Conservation (phyloP, 2,329 filamentous ascomycete genomes). For the Myriosclerotinia curreyana region DNA sequence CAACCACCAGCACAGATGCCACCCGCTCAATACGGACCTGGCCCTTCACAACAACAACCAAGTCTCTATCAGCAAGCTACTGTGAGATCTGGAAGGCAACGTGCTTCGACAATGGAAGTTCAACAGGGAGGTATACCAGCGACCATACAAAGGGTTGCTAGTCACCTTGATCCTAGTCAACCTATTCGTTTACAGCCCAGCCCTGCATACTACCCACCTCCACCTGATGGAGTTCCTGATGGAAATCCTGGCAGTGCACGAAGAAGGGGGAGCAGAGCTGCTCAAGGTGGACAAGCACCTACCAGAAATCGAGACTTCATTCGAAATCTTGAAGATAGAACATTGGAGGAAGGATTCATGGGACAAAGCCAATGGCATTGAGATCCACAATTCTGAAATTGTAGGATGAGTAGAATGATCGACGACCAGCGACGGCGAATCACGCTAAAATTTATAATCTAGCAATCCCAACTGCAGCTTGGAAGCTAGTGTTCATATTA, state of each 20-base stretch:
- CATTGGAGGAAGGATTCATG: constrained; percentile 89
- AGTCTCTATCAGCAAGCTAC: constrained; percentile 72
- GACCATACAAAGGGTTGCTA: constrained; percentile 90
- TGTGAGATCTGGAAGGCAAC: constrained; percentile 74
- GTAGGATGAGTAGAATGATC: constrained; percentile 13
- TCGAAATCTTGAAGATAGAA: constrained; percentile 88
- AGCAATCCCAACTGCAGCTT: constrained; percentile 8
- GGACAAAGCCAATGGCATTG: constrained; percentile 68
- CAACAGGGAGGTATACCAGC: constrained; percentile 90
- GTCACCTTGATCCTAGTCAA: constrained; percentile 89
- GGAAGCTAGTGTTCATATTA: constrained; percentile 20
- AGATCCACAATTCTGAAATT: constrained; percentile 22
- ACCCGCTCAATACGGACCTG: constrained; percentile 58
- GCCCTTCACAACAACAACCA: constrained; percentile 53
- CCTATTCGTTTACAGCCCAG: constrained; percentile 93
- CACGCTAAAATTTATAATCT: constrained; percentile 9
- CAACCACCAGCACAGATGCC: constrained; percentile 64
- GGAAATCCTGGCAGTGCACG: constrained; percentile 58
- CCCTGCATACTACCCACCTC: constrained; percentile 94
- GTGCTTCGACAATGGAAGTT: constrained; percentile 94
- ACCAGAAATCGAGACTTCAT: constrained; percentile 82
- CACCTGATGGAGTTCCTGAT: constrained; percentile 75
- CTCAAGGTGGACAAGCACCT: constrained; percentile 53
- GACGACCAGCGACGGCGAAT: constrained; percentile 2
- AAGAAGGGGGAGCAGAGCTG: constrained; percentile 71